Evolutionary conservation across 345 rosid species (phyloP), one percentile per base, ranked within the genome.

Genomic region (Linum tenue): DNA sequence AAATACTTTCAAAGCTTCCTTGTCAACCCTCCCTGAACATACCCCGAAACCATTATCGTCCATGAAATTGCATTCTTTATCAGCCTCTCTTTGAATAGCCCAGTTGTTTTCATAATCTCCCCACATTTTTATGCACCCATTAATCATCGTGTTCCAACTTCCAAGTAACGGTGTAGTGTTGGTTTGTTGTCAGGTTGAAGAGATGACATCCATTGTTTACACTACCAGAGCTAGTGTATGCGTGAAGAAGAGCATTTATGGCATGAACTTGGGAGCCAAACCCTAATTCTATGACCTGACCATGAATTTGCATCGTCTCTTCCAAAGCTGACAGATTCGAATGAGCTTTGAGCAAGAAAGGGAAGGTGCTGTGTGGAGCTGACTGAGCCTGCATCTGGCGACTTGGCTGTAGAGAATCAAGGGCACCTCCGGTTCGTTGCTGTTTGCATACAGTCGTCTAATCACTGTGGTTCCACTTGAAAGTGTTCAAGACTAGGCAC

Each of bases 111-210:
- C 36, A 65, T 81, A 67, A 76, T 78, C 7, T 77, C 69, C 5
- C 84, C 85, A 5, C 72, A 68, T 74, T 75, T 75, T 85, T 43
- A 74, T n/a, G 42, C 82, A 83, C 8, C 80, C 86, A 68, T 83
- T 77, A 59, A 90, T 76, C 75, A 90, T 75, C 37, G 90, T 80
- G 78, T 90, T 90, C 87, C 97, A 90, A 9, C 77, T 90, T 90
- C 87, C 97, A 90, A 9, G 91, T 81, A 67, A 90, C 86, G 12
- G 10, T 43, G 56, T 90, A 91, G 0, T 69, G 82, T 57, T 72
- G 36, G 5, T 79, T 68, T 37, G 31, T 22, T 22, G 81, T 69
- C 40, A 64, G 48, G 42, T 81, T 73, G 0, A 90, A 87, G 76
- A 90, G 74, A 43, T 73, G 68, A 64, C 42, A 70, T 15, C 88